Percentiles rank a stretch among this genome's conserved stretches.
Conservation (phyloP, 2,329 filamentous ascomycete species). For the Nannizzia gypsea region DNA sequence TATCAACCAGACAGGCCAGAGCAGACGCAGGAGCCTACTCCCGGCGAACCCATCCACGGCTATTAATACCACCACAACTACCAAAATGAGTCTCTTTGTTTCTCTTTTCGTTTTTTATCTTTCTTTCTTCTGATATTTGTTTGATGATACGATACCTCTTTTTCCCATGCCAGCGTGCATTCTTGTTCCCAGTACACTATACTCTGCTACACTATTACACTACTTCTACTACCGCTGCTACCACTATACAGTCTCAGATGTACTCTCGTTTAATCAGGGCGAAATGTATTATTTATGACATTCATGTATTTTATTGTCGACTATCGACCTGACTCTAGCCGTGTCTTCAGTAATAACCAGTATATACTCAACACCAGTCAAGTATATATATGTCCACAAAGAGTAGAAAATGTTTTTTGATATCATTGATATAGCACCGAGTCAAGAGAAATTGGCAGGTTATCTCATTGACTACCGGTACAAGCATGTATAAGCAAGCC, state of each 20-base stretch:
- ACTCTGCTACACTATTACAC: background rate
- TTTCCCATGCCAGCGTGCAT: background rate
- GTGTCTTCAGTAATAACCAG: background rate
- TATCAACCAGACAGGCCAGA: background rate
- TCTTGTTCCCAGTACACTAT: background rate
- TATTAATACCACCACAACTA: background rate
- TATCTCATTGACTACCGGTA: no score
- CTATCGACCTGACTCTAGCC: background rate
- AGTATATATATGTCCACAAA: no score
- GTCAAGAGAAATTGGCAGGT: no score
- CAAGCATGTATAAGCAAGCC: no score
- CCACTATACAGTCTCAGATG: background rate
- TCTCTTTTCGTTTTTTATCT: background rate
- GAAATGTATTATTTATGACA: background rate
- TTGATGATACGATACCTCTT: conserved; percentile 1
- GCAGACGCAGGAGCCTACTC: background rate
- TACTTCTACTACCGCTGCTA: no score
- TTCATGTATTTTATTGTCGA: background rate
- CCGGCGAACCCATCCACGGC: background rate
- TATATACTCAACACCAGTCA: no score
- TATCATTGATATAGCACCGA: no score
- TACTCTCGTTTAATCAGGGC: background rate
- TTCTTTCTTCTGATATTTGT: background rate
- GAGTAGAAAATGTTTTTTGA: no score
- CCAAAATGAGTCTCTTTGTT: background rate